Evolutionary conservation across 2,329 filamentous ascomycete species (phyloP).

Genomic region (Pseudophaeomoniella oleicola): DNA sequence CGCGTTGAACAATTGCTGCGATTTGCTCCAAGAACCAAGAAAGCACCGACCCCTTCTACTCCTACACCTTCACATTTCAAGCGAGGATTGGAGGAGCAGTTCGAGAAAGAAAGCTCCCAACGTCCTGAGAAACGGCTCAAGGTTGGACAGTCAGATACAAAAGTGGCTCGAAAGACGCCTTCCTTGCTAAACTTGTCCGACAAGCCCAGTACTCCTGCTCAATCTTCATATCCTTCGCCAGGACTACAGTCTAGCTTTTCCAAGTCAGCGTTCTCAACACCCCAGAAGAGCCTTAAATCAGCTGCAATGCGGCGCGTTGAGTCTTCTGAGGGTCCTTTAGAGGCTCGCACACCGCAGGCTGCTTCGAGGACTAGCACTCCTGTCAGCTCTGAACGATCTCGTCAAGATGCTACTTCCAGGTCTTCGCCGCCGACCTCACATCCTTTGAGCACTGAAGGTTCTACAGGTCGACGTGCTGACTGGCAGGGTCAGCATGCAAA

Average conservation of each 20-base stretch:
- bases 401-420: conserved; percentile 6
- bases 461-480: conserved; percentile 11
- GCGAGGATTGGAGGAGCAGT: background rate
- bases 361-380: conserved; percentile 7
- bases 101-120: background rate
- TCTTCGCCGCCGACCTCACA: conserved; percentile 15
- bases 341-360: conserved; percentile 23
- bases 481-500: conserved; percentile 29
- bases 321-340: conserved; percentile 19
- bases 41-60: conserved; percentile 3
- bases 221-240: conserved; percentile 19
- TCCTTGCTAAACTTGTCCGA: conserved; percentile 15
- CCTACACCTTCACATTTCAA: background rate
- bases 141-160: conserved; percentile 6
- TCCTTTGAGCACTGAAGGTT: conserved; percentile 11
- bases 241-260: conserved; percentile 10
- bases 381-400: background rate
- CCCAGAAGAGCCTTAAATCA: conserved; percentile 26
- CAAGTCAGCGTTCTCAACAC: conserved; percentile 20
- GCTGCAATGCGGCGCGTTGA: conserved; percentile 24
- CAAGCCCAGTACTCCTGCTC: conserved; percentile 22
- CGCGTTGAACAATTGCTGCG: conserved; percentile 32
- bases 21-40: conserved; percentile 17
- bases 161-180: conserved; percentile 15
- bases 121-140: background rate